Percentiles rank a stretch among this genome's conserved stretches.
Conservation (phyloP, 1,139 yeast genomes). For the Debaryomyces udenii region DNA sequence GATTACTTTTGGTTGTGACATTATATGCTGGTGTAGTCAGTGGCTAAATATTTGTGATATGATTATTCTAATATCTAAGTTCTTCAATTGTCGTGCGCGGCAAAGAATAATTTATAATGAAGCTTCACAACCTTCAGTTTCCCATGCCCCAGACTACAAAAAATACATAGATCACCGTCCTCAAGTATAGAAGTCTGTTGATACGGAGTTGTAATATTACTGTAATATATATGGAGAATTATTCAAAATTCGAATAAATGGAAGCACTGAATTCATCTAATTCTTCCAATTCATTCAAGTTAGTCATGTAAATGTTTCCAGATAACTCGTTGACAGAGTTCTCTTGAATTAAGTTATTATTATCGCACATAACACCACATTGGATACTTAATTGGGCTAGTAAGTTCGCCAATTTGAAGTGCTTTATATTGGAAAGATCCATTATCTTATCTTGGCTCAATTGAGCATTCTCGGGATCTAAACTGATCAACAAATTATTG, state of each 20-base stretch:
- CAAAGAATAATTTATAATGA: no score
- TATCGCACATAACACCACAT: constrained; percentile 56
- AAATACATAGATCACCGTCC: no score
- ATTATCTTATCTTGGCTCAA: constrained; percentile 18
- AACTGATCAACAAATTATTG: constrained; percentile 28
- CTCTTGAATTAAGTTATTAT: constrained; percentile 46
- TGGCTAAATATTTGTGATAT: no score
- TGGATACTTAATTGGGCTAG: constrained; percentile 72
- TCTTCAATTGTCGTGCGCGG: constrained; percentile 3
- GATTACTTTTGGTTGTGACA: constrained; percentile 51
- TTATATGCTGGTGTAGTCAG: constrained; percentile 8
- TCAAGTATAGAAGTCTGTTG: no score
- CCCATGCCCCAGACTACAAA: no score
- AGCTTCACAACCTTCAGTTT: no score
- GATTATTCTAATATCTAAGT: no score
- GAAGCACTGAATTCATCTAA: constrained; percentile 89
- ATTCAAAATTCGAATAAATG: constrained; percentile 82
- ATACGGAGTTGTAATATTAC: no score
- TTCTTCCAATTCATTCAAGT: constrained; percentile 59
- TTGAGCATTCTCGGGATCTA: constrained; percentile 21
- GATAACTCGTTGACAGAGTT: constrained; percentile 43
- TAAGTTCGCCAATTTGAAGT: constrained; percentile 66
- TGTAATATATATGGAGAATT: constrained; percentile 10
- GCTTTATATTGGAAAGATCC: constrained; percentile 22
- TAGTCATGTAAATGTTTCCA: constrained; percentile 46